phyloP scores from a whole-genome alignment of 2,329 filamentous ascomycete species.

The Metarhizium anisopliae region DNA sequence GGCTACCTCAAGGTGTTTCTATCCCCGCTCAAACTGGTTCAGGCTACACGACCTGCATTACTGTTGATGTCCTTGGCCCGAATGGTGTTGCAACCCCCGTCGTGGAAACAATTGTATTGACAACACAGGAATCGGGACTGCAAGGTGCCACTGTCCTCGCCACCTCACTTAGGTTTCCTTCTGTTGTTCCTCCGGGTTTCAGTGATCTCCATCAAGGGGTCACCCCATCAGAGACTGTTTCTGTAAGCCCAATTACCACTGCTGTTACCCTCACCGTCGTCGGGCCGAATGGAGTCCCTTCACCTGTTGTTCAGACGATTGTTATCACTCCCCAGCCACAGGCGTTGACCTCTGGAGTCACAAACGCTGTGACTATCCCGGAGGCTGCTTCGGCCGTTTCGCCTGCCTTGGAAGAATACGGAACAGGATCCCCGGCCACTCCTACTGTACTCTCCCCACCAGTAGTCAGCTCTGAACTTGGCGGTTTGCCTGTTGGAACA shows the following conservation, averaged over 20 bases:
- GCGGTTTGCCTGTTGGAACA: constrained; percentile 11
- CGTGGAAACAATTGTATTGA: constrained; percentile 16
- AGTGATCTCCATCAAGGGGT: constrained; percentile 14
- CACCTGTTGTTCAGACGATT: constrained; percentile 23
- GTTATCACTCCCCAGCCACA: constrained; percentile 16
- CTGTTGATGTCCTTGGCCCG: constrained; percentile 20
- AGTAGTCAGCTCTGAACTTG: constrained; percentile 13
- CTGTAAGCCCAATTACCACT: constrained; percentile 14
- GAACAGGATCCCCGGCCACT: constrained; percentile 2
- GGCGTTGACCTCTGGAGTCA: constrained; percentile 8
- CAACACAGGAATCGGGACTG: constrained; percentile 5
- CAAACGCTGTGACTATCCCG: constrained; percentile 9
- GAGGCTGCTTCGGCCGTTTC: constrained; percentile 6
- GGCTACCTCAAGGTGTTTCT: constrained; percentile 12
- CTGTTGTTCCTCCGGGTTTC: constrained; percentile 10
- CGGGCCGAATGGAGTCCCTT: constrained; percentile 21
- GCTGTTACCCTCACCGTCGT: constrained; percentile 21
- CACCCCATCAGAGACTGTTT: constrained; percentile 7
- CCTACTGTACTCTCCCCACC: constrained; percentile 8
- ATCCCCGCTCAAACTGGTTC: constrained; percentile 7
- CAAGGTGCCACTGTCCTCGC: constrained; percentile 7
- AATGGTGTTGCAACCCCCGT: constrained; percentile 22
- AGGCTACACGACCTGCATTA: constrained; percentile 20
- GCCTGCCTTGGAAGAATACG: constrained; percentile 20
- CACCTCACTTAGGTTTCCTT: constrained; percentile 11